Conservation (phyloP, 106 monocot genomes). For the Alisma plantagoaquatica region DNA sequence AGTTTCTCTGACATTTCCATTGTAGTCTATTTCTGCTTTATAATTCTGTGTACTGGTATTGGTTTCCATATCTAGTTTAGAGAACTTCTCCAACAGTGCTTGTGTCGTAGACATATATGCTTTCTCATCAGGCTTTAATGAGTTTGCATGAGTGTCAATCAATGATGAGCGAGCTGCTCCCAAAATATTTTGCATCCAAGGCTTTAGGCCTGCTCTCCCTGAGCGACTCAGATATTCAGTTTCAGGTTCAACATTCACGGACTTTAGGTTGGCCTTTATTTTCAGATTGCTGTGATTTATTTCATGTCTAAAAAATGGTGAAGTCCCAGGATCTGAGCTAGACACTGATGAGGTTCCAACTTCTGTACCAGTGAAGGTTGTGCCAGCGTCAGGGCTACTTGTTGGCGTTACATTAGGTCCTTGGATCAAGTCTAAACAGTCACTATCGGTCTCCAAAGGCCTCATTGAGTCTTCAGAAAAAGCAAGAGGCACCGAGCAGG, state of each 20-base stretch:
- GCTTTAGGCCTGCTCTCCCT: background rate
- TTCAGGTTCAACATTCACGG: conserved; percentile 6
- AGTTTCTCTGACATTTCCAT: conserved; percentile 13
- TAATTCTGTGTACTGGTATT: conserved; percentile 1
- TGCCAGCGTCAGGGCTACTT: conserved; percentile 22
- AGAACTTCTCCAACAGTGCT: conserved; percentile 14
- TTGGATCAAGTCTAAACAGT: conserved; percentile 2
- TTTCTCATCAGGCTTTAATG: conserved; percentile 1
- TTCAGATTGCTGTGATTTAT: conserved; percentile 9
- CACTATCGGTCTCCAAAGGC: background rate
- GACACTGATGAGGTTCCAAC: conserved; percentile 18
- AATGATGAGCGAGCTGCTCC: background rate
- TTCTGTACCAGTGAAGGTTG: conserved; percentile 21
- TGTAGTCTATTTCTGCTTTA: conserved; percentile 3
- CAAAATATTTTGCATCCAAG: conserved; percentile 6
- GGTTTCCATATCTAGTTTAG: conserved; percentile 9
- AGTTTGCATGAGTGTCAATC: background rate
- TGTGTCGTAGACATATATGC: conserved; percentile 5
- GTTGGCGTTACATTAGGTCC: conserved; percentile 23
- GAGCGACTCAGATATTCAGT: conserved; percentile 5
- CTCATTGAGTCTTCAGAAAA: conserved; percentile 1
- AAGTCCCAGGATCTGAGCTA: conserved; percentile 23
- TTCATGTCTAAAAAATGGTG: conserved; percentile 15
- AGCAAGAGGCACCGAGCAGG: background rate
- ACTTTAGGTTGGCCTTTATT: background rate